Base-by-base conservation (phyloP, 2,329 filamentous ascomycete genomes). In the Alternaria triticina region DNA sequence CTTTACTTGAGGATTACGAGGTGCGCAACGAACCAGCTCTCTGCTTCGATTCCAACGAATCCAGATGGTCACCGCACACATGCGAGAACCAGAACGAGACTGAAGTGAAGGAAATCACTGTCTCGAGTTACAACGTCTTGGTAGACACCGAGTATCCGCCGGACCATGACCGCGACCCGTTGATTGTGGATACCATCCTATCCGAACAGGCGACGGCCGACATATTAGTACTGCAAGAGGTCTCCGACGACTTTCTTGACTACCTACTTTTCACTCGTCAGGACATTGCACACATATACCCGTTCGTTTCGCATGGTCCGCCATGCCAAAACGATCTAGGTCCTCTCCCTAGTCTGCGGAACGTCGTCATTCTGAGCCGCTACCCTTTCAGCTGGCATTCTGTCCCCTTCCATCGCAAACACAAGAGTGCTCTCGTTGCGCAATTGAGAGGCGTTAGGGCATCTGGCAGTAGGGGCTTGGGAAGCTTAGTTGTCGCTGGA, bases 211-310 rank as follows among this genome's bases (percentile, higher is more conserved):
- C 77, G 10, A 65, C 70, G 43, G 77, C 80, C 4, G 79, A 82
- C 57, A 67, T 84, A 20, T 57, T 84, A 1, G 76, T 81, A 4
- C 81, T 91, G 6, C 85, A 91, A 72, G 89, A 91, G 77, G 86
- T 91, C 1, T 89, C 88, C 0, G 88, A 91, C 64, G 83, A 87
- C 44, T 90, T 91, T 63, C 82, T 91, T 0, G 82, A 83, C 0
- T 84, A 83, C 60, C 78, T 91, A 1, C 83, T 91, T 2, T 70
- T 73, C 3, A 74, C 86, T 58, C 62, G 49, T 36, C 49, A 77
- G 3, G 70, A 77, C 3, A 79, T 91, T 23, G 82, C 82, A 27
- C 67, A 76, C 11, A 77, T 74, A 2, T 91, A 89, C 66, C 82
- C 84, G 1, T 90, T 85, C 71, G 77, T 80, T n/a, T 88, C 87